These are phyloP conservation scores for Metschnikowia baotianmanensis DNA, from an alignment of 805 yeast species.

Conservation along the genomic window DNA sequence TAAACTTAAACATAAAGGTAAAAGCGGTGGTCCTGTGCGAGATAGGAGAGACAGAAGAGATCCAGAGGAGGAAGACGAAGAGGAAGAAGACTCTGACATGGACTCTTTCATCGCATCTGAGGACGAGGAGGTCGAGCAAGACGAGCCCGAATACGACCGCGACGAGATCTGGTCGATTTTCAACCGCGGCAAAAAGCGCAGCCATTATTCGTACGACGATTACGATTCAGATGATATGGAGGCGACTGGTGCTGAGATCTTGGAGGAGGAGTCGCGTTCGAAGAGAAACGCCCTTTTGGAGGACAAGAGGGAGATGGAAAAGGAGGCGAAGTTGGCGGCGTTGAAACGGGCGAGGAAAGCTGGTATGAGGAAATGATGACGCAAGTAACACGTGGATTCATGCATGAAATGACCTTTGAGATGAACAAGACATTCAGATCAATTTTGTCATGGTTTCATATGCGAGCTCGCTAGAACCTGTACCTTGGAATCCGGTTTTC, in stretches of 20 bases:
- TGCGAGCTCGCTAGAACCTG: no score
- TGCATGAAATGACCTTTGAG: no score
- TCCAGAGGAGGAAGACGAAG: conserved; percentile 16
- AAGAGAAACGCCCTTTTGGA: conserved; percentile 68
- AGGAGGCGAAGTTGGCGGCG: conserved; percentile 49
- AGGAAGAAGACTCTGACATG: conserved; percentile 45
- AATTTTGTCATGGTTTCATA: no score
- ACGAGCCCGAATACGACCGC: conserved; percentile 57
- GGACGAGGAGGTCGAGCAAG: conserved; percentile 24
- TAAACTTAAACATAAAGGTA: conserved; percentile 24
- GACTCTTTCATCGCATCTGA: conserved; percentile 56
- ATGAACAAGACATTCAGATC: no score
- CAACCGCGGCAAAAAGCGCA: conserved; percentile 58
- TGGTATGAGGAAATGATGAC: background rate
- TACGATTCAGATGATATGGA: conserved; percentile 75
- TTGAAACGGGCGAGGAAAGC: conserved; percentile 33
- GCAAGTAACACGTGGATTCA: no score
- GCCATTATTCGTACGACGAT: conserved; percentile 46
- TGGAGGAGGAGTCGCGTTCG: conserved; percentile 77
- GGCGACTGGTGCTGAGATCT: conserved; percentile 86
- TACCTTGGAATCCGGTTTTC: no score
- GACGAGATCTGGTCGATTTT: conserved; percentile 91
- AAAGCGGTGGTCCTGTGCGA: conserved; percentile 11
- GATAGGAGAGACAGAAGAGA: no score
- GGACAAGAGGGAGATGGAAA: conserved; percentile 67